Percentiles rank a stretch among this genome's conserved stretches.
Evolutionary conservation across 1,284 basidiomycete genomes (phyloP).

Genomic region (Cutaneotrichosporon cyanovorans): DNA sequence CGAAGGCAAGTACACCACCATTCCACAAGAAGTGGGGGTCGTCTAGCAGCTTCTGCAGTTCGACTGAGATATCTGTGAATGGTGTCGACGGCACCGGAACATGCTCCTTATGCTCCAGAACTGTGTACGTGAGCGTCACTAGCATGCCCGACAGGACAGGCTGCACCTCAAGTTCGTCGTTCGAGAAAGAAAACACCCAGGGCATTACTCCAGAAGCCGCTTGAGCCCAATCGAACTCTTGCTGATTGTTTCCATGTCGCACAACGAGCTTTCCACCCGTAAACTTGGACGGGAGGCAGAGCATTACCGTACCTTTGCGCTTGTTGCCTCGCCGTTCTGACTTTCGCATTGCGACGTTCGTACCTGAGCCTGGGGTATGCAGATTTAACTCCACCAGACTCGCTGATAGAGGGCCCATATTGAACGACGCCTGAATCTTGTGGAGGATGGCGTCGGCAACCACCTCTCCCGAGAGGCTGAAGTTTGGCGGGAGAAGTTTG

Average conservation of each 20-base stretch:
- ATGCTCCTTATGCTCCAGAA: constrained; percentile 22
- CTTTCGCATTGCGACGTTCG: constrained; percentile 1
- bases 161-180: constrained; percentile 49
- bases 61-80: background rate
- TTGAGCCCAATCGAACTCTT: constrained; percentile 12
- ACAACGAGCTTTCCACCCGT: constrained; percentile 23
- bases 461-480: constrained; percentile 14
- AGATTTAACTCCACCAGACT: constrained; percentile 6
- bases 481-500: constrained; percentile 18
- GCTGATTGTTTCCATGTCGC: constrained; percentile 6
- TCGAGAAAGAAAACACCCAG: constrained; percentile 44
- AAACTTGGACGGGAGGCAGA: constrained; percentile 22
- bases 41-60: background rate
- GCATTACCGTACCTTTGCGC: constrained; percentile 13
- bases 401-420: background rate
- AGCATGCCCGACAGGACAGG: constrained; percentile 47
- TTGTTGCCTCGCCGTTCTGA: background rate
- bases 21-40: constrained; percentile 4
- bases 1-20: constrained; percentile 46
- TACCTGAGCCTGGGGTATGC: background rate
- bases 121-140: constrained; percentile 46
- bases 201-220: background rate
- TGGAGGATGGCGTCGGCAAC: constrained; percentile 8
- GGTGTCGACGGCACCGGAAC: background rate
- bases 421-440: constrained; percentile 1